Base-by-base conservation (phyloP, 495 filamentous ascomycete species). In the Trichoderma asperelloides region DNA sequence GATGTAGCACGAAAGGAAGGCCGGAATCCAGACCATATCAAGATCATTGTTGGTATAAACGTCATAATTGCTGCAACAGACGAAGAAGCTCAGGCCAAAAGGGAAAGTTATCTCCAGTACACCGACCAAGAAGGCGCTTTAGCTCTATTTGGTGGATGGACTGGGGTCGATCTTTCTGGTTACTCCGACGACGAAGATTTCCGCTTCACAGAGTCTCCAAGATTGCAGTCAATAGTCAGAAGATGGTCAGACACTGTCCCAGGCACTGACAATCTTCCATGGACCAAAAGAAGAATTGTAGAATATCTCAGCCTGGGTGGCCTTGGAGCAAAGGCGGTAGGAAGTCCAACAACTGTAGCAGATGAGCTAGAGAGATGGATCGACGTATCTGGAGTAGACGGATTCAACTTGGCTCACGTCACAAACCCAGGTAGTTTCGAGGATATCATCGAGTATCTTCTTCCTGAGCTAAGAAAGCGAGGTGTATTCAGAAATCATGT, bases 331-430 rank as follows among this genome's bases (percentile, higher is more conserved):
- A 82, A 83, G 0, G 74, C 78, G 0, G 80, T 88, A 8, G 87
- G 86, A 0, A 87, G 83, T 1, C 74, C 87, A 0, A 69, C 74
- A 62, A 83, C 83, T 39, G 83, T 90, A 37, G 86, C 86, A 0
- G 84, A 88, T 71, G 76, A 81, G 23, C 76, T 89, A 78, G 85
- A 88, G 73, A 76, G 76, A 3, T 89, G 86, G 87, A 76, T 86
- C 2, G 66, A 78, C 27, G 86, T 88, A 68, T 86, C 82, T 0
- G 86, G 87, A 73, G 77, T 89, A 16, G 87, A 89, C 75, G 86
- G 86, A 23, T 89, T 88, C 70, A 88, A 87, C 63, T 70, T 88
- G 37, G 74, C 70, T 11, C 76, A 79, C 67, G 78, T 80, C 15
- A 78, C 78, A 0, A 80, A 77, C 28, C 79, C 79, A 12, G 79